These are phyloP conservation scores for Anastatica hierochuntica DNA, from an alignment of 345 rosid genomes.

Conservation along the genomic window DNA sequence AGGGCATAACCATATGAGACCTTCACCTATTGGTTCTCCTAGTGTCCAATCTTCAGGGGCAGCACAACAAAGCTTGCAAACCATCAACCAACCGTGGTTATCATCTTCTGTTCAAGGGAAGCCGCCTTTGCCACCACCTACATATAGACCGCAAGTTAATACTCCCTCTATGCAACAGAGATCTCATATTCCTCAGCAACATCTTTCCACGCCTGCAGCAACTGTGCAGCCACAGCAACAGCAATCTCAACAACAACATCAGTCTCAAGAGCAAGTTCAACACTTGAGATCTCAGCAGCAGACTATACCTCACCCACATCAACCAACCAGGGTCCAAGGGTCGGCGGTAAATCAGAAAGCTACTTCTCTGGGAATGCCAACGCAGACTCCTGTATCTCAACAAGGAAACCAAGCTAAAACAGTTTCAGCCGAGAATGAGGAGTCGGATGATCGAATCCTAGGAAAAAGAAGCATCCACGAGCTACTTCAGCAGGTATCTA, in stretches of 20 bases:
- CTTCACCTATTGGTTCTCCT: constrained; percentile 40
- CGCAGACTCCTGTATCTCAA: constrained; percentile 39
- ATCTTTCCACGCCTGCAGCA: constrained; percentile 35
- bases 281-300: constrained; percentile 43
- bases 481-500: constrained; percentile 68
- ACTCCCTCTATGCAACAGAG: constrained; percentile 68
- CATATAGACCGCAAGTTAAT: constrained; percentile 56
- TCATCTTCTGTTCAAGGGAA: constrained; percentile 69
- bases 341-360: constrained; percentile 41
- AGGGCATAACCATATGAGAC: constrained; percentile 61
- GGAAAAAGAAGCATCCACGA: constrained; percentile 86
- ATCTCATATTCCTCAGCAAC: constrained; percentile 58
- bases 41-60: constrained; percentile 47
- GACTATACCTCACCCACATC: constrained; percentile 54
- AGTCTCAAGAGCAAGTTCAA: constrained; percentile 46
- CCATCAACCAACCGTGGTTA: constrained; percentile 75
- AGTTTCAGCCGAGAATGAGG: constrained; percentile 42
- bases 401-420: constrained; percentile 38
- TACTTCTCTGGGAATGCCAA: constrained; percentile 32
- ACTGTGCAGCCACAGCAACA: constrained; percentile 45
- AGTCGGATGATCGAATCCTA: constrained; percentile 51
- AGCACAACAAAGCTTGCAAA: constrained; percentile 49
- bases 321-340: constrained; percentile 35
- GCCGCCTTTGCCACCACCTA: constrained; percentile 70
- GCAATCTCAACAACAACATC: constrained; percentile 42